These are phyloP conservation scores for Eucalyptus curtisii DNA, from an alignment of 345 rosid genomes.

Conservation along the genomic window DNA sequence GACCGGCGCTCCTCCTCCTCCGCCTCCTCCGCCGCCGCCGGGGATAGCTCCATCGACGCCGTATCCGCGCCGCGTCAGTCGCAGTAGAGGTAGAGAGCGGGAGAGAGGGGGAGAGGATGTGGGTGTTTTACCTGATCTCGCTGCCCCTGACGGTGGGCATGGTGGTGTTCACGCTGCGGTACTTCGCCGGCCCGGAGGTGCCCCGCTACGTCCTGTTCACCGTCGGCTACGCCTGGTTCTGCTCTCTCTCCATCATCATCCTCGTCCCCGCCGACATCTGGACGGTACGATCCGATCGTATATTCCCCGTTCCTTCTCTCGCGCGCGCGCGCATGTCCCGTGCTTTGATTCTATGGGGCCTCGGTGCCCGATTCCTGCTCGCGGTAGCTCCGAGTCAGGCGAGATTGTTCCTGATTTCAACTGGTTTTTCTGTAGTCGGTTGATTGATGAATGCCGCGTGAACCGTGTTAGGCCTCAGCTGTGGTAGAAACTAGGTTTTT, in stretches of 20 bases:
- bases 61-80: not conserved
- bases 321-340: not conserved
- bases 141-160: conserved; percentile 91
- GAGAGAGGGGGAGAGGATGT: conserved; percentile 37
- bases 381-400: not conserved
- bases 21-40: not conserved
- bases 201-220: conserved; percentile 90
- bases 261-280: conserved; percentile 98
- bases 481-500: not conserved
- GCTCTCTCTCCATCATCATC: conserved; percentile 91
- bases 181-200: conserved; percentile 92
- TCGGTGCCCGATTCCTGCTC: not conserved
- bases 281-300: conserved; percentile 30
- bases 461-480: not conserved
- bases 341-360: not conserved
- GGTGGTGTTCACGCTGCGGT: conserved; percentile 65
- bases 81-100: not conserved
- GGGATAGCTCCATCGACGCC: not conserved
- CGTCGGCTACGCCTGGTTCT: conserved; percentile 97
- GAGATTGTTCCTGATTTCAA: not conserved
- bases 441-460: not conserved
- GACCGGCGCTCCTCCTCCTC: not conserved
- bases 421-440: not conserved
- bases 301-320: not conserved
- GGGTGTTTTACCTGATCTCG: conserved; percentile 98